Conservation (phyloP, 352 stramenopile species). For the Globisporangium perplexum region DNA sequence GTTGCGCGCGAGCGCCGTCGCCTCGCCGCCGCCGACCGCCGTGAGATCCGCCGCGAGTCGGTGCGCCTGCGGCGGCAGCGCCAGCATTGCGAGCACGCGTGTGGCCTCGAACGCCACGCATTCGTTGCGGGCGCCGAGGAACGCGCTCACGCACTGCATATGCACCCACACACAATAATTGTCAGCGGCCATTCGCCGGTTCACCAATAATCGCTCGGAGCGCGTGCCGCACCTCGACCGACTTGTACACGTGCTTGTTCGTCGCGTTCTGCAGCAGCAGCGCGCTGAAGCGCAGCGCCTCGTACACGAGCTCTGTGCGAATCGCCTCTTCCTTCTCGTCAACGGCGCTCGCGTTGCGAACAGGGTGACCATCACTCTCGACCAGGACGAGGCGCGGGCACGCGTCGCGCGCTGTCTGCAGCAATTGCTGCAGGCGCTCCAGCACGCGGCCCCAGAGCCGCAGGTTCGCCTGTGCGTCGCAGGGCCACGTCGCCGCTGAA, state of each 20-base stretch:
- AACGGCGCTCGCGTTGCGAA: constrained; percentile 12
- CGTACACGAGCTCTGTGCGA: constrained; percentile 48
- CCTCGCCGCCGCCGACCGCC: constrained; percentile 22
- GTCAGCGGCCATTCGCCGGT: not conserved
- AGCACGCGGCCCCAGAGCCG: constrained; percentile 63
- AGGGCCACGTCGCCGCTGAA: constrained; percentile 41
- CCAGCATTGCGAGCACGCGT: constrained; percentile 66
- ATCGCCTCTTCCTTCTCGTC: constrained; percentile 23
- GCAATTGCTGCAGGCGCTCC: constrained; percentile 41
- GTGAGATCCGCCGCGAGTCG: constrained; percentile 49
- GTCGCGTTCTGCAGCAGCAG: constrained; percentile 75
- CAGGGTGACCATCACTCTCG: constrained; percentile 1
- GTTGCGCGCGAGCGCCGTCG: constrained; percentile 26
- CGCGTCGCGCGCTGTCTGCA: constrained; percentile 31
- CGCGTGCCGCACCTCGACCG: constrained; percentile 29
- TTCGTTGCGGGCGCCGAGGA: constrained; percentile 65
- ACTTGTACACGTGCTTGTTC: constrained; percentile 75
- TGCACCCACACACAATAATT: constrained; percentile 8
- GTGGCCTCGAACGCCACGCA: constrained; percentile 62
- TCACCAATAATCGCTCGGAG: not conserved
- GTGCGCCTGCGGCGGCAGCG: constrained; percentile 61
- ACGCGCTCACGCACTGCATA: constrained; percentile 17
- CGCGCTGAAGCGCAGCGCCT: constrained; percentile 67
- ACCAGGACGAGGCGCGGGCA: constrained; percentile 43
- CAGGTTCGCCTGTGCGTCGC: constrained; percentile 76